A percentile compares a stretch with the other conserved stretches of the same genome.
These are phyloP conservation scores for Fraxinus albicans DNA, from an alignment of 305 asterid genomes.

Conservation along the genomic window DNA sequence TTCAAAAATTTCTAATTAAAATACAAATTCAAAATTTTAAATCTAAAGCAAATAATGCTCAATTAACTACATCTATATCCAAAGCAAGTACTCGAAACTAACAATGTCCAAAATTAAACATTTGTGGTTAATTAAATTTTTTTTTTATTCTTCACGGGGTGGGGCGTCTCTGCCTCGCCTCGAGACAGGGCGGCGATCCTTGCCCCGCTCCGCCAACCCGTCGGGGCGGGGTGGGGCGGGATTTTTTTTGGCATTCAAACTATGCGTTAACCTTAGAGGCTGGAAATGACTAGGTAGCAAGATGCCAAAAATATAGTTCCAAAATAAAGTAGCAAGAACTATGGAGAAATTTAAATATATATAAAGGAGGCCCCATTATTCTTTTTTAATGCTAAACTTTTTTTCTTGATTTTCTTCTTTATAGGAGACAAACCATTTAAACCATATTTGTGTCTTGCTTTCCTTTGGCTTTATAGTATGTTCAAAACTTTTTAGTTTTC, in stretches of 20 bases:
- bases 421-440: constrained; percentile 24
- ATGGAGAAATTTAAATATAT: neutral
- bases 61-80: no score
- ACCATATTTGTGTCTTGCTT: neutral
- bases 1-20: no score
- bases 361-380: neutral
- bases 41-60: no score
- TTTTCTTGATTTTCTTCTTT: constrained; percentile 12
- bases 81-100: no score
- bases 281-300: constrained; percentile 1
- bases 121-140: no score
- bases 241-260: neutral
- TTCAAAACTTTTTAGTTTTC: constrained; percentile 28
- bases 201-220: no score
- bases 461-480: neutral
- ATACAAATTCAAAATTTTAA: no score
- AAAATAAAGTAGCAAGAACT: constrained; percentile 7
- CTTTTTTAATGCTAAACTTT: neutral
- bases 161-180: no score
- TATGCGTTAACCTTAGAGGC: neutral
- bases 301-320: constrained; percentile 20
- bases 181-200: no score
- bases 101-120: no score
- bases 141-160: no score
- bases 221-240: no score